Conservation (phyloP, 2,329 filamentous ascomycete species). For the Colletotrichum neosansevieriae region DNA sequence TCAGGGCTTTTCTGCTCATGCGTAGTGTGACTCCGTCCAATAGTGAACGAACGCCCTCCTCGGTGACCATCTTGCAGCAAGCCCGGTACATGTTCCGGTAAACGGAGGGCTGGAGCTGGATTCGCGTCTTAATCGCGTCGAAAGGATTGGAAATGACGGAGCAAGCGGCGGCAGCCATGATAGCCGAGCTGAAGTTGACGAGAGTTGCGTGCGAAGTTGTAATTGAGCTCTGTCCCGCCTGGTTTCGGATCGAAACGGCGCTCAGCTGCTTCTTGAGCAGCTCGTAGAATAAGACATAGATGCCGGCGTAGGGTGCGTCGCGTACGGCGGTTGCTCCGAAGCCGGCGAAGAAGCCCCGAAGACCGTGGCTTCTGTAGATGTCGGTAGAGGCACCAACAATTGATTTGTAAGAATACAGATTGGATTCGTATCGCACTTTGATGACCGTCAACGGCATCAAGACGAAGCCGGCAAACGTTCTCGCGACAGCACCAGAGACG, state of each 20-base stretch:
- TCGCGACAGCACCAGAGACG: constrained; percentile 83
- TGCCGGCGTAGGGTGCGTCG: constrained; percentile 95
- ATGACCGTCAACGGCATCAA: constrained; percentile 97
- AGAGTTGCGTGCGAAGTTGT: constrained; percentile 36
- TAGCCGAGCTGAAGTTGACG: constrained; percentile 84
- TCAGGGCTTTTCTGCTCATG: constrained; percentile 91
- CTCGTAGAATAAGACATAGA: constrained; percentile 97
- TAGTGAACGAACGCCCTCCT: constrained; percentile 84
- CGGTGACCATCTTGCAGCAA: constrained; percentile 79
- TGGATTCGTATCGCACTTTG: constrained; percentile 96
- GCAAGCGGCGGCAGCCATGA: constrained; percentile 83
- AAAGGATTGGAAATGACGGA: constrained; percentile 96
- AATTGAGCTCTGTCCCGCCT: constrained; percentile 4
- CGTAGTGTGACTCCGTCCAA: constrained; percentile 88
- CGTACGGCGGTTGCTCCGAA: constrained; percentile 94
- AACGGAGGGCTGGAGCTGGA: constrained; percentile 86
- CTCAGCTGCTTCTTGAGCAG: constrained; percentile 76
- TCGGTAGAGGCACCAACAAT: constrained; percentile 78
- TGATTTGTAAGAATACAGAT: constrained; percentile 84
- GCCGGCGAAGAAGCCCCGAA: constrained; percentile 90
- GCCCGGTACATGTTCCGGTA: constrained; percentile 89
- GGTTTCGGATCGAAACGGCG: constrained; percentile 3
- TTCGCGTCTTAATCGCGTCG: constrained; percentile 93
- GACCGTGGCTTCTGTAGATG: constrained; percentile 78
- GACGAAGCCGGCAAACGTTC: constrained; percentile 87